Evolutionary conservation across 2,329 filamentous ascomycete species (phyloP).

Genomic region (Trichothecium sympodiale): DNA sequence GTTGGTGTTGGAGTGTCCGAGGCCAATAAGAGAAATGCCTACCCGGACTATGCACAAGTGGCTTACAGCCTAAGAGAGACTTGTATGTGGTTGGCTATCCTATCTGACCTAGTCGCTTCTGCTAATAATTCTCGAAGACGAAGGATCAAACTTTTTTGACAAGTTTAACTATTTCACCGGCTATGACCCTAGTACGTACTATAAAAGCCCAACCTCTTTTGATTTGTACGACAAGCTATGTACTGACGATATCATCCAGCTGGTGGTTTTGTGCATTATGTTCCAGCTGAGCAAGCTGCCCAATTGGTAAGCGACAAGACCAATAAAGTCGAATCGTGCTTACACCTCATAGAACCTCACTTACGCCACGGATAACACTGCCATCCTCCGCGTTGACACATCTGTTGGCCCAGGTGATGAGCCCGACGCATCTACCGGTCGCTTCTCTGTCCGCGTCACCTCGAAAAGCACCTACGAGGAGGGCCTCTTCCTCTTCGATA

Average conservation of each 20-base stretch:
- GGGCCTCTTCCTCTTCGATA: conserved; percentile 60
- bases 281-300: conserved; percentile 28
- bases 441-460: conserved; percentile 51
- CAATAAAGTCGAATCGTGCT: conserved; percentile 3
- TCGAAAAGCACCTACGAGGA: conserved; percentile 47
- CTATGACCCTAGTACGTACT: conserved; percentile 32
- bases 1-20: conserved; percentile 32
- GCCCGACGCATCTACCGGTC: conserved; percentile 45
- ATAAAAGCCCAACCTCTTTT: neutral
- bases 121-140: conserved; percentile 22
- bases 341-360: conserved; percentile 44
- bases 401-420: conserved; percentile 33
- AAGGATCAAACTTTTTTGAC: conserved; percentile 39
- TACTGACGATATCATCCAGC: conserved; percentile 15
- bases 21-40: conserved; percentile 24
- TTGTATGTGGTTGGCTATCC: conserved; percentile 23
- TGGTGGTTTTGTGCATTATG: conserved; percentile 42
- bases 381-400: conserved; percentile 51
- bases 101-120: neutral
- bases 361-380: conserved; percentile 39
- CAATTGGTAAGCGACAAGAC: conserved; percentile 26
- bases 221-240: neutral
- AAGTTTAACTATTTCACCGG: conserved; percentile 41
- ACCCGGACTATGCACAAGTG: conserved; percentile 36
- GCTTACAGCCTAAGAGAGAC: conserved; percentile 37